Evolutionary conservation across 2,329 filamentous ascomycete genomes (phyloP), one percentile per base, ranked within the genome.

Genomic region (Calonectria pseudoturangicola): DNA sequence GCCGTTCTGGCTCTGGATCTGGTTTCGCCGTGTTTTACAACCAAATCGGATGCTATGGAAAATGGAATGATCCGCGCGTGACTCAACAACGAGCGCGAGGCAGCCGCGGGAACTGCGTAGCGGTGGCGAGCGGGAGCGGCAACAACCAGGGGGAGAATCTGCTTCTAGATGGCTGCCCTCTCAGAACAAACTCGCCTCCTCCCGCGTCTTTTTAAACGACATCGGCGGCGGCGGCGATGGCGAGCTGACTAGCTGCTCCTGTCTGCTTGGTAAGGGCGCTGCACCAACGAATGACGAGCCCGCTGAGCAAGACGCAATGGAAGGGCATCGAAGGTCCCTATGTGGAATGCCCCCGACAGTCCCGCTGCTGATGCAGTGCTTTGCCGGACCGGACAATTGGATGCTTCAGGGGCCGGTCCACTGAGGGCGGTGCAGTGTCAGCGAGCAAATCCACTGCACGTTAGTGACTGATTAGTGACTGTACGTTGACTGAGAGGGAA

Each of bases 181-280:
- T 27, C 45, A 7, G 47, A 48, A 68, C 66, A 68, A 66, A 66
- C 63, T 79, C 73, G 77, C 77, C 77, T 72, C 76, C 77, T 72
- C 75, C 71, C 64, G 60, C 68, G 66, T 62, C 67, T 70, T 75
- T 79, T 77, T 76, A 51, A 69, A 69, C 72, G 74, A 71, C 71
- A 68, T 72, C 64, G 75, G 73, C 68, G 50, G 71, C 72, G 76
- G 78, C 74, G 78, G 74, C 74, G 67, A 76, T 74, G 72, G 73
- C 79, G 78, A 80, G 76, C 78, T 80, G 78, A 79, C 78, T 75
- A 74, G 76, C 68, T 73, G 48, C 66, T 51, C 68, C 58, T 62
- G n/a, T 48, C 63, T 79, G 77, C 77, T 79, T 79, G 77, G 76
- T 79, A 76, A 79, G 67, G 18, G 63, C 33, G 5, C 25, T 25